Evolutionary conservation across 1,284 basidiomycete genomes (phyloP).

Genomic region (Pholiota adiposa): DNA sequence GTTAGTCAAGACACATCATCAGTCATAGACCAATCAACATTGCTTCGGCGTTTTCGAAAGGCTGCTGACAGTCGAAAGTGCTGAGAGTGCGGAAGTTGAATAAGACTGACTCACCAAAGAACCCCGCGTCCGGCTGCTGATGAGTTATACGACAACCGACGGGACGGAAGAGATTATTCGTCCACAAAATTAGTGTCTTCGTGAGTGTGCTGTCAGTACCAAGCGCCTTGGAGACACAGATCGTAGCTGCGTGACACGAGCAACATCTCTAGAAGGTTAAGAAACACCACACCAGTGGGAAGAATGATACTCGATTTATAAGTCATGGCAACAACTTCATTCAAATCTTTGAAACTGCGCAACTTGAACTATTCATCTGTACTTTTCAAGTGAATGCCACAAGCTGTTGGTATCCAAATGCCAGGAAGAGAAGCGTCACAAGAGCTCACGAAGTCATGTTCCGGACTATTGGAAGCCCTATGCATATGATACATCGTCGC

Average conservation of each 20-base stretch:
- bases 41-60: constrained; percentile 1
- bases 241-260: not conserved
- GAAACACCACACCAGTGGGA: not conserved
- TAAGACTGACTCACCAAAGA: constrained; percentile 8
- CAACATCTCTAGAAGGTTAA: not conserved
- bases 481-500: not conserved
- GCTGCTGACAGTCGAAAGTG: constrained; percentile 3
- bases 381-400: not conserved
- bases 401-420: not conserved
- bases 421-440: not conserved
- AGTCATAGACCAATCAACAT: not conserved
- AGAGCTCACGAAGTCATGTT: not conserved
- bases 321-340: not conserved
- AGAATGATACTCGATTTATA: not conserved
- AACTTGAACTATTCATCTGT: not conserved
- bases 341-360: not conserved
- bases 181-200: not conserved
- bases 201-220: not conserved
- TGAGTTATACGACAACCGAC: constrained; percentile 1
- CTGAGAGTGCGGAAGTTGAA: constrained; percentile 14
- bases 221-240: not conserved
- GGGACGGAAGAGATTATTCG: too few relatives aligned
- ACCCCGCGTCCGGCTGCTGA: constrained; percentile 8
- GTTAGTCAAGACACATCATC: constrained; percentile 5
- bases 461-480: not conserved